Evolutionary conservation across 352 stramenopile genomes (phyloP).

Genomic region (Plasmopara muralis): DNA sequence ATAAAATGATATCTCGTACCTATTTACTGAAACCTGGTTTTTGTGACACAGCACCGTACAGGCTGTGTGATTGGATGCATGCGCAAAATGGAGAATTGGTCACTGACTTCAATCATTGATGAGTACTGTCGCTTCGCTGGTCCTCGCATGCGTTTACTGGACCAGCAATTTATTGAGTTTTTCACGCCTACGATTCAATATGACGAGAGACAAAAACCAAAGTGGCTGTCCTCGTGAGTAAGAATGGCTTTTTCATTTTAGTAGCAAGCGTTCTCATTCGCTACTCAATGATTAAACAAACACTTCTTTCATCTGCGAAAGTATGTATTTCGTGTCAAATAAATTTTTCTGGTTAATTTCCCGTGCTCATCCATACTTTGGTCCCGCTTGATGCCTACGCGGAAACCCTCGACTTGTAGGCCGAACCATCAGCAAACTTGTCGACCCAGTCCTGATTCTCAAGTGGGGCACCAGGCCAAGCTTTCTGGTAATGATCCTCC

Average conservation of each 20-base stretch:
- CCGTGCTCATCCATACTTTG: slow-evolving; percentile 9
- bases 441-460: slow-evolving; percentile 94
- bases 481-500: slow-evolving; percentile 91
- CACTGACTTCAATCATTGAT: slow-evolving; percentile 80
- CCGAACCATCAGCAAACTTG: slow-evolving; percentile 88
- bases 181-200: slow-evolving; percentile 75
- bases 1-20: background rate
- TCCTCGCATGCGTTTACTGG: slow-evolving; percentile 74
- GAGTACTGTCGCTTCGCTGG: slow-evolving; percentile 84
- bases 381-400: slow-evolving; percentile 24
- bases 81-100: slow-evolving; percentile 86
- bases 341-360: slow-evolving; percentile 23
- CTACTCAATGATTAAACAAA: background rate
- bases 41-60: slow-evolving; percentile 52
- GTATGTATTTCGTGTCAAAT: slow-evolving; percentile 17
- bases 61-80: slow-evolving; percentile 83
- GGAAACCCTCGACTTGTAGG: slow-evolving; percentile 72
- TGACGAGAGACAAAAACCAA: slow-evolving; percentile 69
- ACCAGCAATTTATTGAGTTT: slow-evolving; percentile 89
- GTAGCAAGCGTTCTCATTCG: no score
- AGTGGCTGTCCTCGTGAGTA: slow-evolving; percentile 38
- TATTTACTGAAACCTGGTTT: background rate
- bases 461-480: slow-evolving; percentile 94
- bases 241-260: no score
- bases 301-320: slow-evolving; percentile 10